Conservation (phyloP, 495 filamentous ascomycete genomes). For the Thozetella sp. region DNA sequence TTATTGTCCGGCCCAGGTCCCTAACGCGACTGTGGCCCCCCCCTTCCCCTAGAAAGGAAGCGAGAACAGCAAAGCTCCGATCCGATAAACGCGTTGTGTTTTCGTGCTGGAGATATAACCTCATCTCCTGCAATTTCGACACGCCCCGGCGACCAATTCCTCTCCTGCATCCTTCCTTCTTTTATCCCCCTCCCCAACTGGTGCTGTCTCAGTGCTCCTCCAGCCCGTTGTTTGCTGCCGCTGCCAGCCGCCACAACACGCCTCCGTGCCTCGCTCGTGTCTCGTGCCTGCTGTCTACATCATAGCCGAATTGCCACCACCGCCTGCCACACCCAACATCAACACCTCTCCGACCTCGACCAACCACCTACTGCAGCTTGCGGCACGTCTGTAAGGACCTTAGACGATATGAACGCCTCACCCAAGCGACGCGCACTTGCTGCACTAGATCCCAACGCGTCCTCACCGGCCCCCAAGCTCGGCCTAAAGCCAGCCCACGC, state of each 20-base stretch:
- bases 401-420: slow-evolving; percentile 26
- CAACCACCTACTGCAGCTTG: too few species aligned
- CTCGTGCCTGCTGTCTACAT: neutral
- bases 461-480: slow-evolving; percentile 12
- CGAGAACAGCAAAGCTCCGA: neutral
- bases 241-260: too few species aligned
- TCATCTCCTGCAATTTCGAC: neutral
- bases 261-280: neutral
- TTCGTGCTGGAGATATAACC: neutral
- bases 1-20: slow-evolving; percentile 2
- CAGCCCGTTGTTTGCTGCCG: neutral
- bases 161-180: neutral
- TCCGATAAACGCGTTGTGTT: neutral
- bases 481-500: slow-evolving; percentile 1
- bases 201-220: neutral
- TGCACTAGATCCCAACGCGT: slow-evolving; percentile 40
- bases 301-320: neutral
- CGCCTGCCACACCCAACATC: neutral
- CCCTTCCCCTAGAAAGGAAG: neutral
- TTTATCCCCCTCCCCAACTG: neutral
- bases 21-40: neutral
- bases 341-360: neutral
- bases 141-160: neutral
- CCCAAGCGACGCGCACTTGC: slow-evolving; percentile 48
- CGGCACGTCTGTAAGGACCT: neutral